A percentile compares a stretch with the other conserved stretches of the same genome.
phyloP scores from a whole-genome alignment of 345 rosid species.

The Murraya koenigii region DNA sequence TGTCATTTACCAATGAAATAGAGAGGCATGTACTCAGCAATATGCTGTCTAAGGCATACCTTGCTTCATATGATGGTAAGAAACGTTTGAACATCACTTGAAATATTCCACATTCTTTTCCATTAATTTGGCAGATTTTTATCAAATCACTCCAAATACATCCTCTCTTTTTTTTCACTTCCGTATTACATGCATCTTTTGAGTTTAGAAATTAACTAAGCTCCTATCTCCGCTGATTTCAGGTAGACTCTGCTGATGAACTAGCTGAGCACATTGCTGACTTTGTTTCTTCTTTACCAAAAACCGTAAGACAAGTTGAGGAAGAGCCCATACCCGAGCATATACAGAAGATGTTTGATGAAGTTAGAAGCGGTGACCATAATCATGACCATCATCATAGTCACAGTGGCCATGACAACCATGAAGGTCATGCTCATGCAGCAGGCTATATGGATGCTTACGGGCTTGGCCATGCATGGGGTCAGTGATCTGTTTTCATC shows the following conservation, averaged over 20 bases:
- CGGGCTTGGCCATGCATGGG: slow-evolving; percentile 40
- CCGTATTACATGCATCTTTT: neutral
- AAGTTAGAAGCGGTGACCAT: slow-evolving; percentile 40
- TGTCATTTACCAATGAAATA: neutral
- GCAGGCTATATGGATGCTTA: slow-evolving; percentile 36
- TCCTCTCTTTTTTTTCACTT: neutral
- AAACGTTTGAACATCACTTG: neutral
- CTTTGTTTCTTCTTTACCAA: slow-evolving; percentile 67
- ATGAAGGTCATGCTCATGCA: slow-evolving; percentile 33
- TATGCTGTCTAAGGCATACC: neutral
- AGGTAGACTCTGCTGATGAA: slow-evolving; percentile 69
- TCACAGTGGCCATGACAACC: slow-evolving; percentile 24
- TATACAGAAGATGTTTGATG: slow-evolving; percentile 51
- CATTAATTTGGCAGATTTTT: neutral
- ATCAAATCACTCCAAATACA: neutral
- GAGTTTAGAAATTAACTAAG: neutral
- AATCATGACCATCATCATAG: slow-evolving; percentile 33
- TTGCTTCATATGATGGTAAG: neutral
- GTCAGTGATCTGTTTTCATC: slow-evolving; percentile 12
- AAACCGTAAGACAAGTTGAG: slow-evolving; percentile 40
- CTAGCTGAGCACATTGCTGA: slow-evolving; percentile 46
- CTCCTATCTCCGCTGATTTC: slow-evolving; percentile 20
- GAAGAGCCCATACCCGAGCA: slow-evolving; percentile 55
- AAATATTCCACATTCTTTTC: neutral
- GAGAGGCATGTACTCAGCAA: neutral